Conservation (phyloP, 169 alveolate species). For the Cryptosporidium sp. region DNA sequence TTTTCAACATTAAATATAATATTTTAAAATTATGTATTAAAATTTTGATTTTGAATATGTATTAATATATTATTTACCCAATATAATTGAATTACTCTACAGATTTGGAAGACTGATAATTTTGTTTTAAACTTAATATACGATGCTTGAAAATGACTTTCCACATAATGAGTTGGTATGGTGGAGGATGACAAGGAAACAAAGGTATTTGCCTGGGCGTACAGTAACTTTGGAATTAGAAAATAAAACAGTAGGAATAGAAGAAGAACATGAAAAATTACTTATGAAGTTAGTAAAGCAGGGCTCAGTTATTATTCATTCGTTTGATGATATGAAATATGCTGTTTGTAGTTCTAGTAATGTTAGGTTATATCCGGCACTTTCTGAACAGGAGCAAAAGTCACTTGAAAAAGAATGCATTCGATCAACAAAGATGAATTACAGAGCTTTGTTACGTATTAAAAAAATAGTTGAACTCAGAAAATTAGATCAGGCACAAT, state of each 20-base stretch:
- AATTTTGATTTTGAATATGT: not conserved
- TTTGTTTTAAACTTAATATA: not conserved
- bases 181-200: conserved; percentile 76
- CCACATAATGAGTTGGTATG: conserved; percentile 71
- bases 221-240: conserved; percentile 44
- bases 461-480: conserved; percentile 69
- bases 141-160: conserved; percentile 47
- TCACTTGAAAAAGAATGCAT: conserved; percentile 63
- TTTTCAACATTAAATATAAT: not conserved
- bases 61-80: not conserved
- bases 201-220: conserved; percentile 71
- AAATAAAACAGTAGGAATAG: conserved; percentile 65
- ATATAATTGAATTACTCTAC: not conserved
- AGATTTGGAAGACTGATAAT: not conserved
- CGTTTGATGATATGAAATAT: conserved; percentile 74
- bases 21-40: not conserved
- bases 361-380: conserved; percentile 45
- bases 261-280: conserved; percentile 58
- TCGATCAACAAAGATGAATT: conserved; percentile 32
- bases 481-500: conserved; percentile 44
- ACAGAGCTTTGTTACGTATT: conserved; percentile 59
- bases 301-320: conserved; percentile 42
- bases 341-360: conserved; percentile 63
- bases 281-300: conserved; percentile 17
- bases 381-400: conserved; percentile 52